Conservation (phyloP, 441 rosid species). For the Pelargonium cotyledonis region DNA sequence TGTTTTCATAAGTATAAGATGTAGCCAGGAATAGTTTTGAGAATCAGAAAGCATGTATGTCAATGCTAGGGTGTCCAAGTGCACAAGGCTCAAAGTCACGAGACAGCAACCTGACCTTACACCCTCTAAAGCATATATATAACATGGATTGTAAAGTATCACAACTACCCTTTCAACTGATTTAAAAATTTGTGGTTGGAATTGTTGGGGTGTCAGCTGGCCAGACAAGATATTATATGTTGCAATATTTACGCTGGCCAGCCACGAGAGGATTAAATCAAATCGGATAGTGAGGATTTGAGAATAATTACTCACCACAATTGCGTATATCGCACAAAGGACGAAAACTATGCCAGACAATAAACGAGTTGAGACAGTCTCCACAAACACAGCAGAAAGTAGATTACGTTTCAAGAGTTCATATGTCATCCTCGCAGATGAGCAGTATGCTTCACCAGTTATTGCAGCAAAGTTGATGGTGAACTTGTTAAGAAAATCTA, state of each 20-base stretch:
- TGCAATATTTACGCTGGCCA: too few species aligned
- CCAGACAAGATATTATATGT: too few species aligned
- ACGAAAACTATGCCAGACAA: constrained; percentile 62
- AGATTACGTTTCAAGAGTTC: constrained; percentile 80
- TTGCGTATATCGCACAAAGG: constrained; percentile 64
- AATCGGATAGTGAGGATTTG: too few species aligned
- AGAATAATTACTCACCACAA: constrained; percentile 41
- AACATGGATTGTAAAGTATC: too few species aligned
- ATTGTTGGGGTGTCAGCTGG: too few species aligned
- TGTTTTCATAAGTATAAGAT: not conserved
- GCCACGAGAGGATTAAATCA: too few species aligned
- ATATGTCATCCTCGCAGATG: constrained; percentile 76
- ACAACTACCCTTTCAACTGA: too few species aligned
- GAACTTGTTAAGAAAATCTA: constrained; percentile 85
- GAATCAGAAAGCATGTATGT: not conserved
- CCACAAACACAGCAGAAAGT: constrained; percentile 77
- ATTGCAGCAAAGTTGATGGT: constrained; percentile 83
- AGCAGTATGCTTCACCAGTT: constrained; percentile 81
- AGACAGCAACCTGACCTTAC: too few species aligned
- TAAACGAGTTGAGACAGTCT: constrained; percentile 69
- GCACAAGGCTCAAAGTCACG: too few species aligned
- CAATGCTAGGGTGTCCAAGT: too few species aligned
- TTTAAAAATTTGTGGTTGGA: too few species aligned
- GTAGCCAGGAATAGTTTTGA: not conserved
- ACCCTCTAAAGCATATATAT: too few species aligned